These are phyloP conservation scores for Carex arenaria DNA, from an alignment of 202 grass and related monocot species.

Conservation along the genomic window DNA sequence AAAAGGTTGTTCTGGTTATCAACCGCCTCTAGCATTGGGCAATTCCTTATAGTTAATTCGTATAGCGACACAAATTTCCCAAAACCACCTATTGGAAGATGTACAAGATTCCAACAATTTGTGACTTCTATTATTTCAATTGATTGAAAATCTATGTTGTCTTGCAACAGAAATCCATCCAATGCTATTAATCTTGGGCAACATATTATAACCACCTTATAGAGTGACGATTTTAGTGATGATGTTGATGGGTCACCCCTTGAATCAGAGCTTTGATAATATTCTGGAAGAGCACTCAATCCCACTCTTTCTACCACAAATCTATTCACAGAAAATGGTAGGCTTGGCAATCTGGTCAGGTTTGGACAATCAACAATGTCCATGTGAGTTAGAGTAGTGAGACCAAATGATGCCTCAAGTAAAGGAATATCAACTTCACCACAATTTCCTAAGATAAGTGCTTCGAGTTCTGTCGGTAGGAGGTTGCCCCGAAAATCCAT, in stretches of 20 bases:
- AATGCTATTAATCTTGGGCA: not conserved
- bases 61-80: not conserved
- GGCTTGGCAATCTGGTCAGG: not conserved
- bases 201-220: fast-evolving
- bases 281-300: not conserved
- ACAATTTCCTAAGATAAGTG: too few species aligned
- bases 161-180: not conserved
- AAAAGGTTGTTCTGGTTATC: too few species aligned
- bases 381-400: too few species aligned
- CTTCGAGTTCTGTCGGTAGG: too few species aligned
- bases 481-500: too few species aligned
- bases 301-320: too few species aligned
- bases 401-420: too few species aligned
- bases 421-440: too few species aligned
- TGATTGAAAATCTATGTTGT: not conserved
- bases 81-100: not conserved
- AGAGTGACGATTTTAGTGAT: not conserved
- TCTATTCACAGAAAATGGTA: not conserved
- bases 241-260: not conserved
- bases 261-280: not conserved
- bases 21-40: not conserved
- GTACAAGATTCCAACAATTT: not conserved
- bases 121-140: fast-evolving
- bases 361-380: not conserved
- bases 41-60: not conserved